Evolutionary conservation across 1,284 basidiomycete species (phyloP).

Genomic region (Neotropicomus parvogracilis): DNA sequence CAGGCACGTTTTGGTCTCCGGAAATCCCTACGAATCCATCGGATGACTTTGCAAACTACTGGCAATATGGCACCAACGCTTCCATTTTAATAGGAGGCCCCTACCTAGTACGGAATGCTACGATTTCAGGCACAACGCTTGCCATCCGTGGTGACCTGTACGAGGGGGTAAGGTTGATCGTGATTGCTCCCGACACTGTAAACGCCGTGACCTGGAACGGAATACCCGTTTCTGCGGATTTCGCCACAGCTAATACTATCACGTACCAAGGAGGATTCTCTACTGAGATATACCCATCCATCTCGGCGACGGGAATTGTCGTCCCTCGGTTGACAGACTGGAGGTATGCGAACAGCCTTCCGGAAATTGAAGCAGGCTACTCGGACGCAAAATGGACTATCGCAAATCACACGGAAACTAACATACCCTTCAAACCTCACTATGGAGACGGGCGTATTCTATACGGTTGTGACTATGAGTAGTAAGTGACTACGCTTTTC

Average conservation of each 20-base stretch:
- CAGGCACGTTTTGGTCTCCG: slow-evolving; percentile 56
- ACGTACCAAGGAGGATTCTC: slow-evolving; percentile 41
- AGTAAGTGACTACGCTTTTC: slow-evolving; percentile 45
- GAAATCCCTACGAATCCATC: slow-evolving; percentile 34
- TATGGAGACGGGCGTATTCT: slow-evolving; percentile 72
- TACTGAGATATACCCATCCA: slow-evolving; percentile 26
- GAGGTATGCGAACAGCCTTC: slow-evolving; percentile 69
- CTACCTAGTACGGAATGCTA: slow-evolving; percentile 52
- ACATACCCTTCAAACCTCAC: slow-evolving; percentile 60
- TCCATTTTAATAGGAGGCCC: slow-evolving; percentile 53
- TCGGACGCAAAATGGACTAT: slow-evolving; percentile 60
- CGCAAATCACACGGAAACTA: slow-evolving; percentile 68
- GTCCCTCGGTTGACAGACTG: slow-evolving; percentile 51
- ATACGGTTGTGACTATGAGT: slow-evolving; percentile 80
- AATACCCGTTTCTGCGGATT: slow-evolving; percentile 39
- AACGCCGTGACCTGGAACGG: slow-evolving; percentile 69
- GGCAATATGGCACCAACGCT: slow-evolving; percentile 50
- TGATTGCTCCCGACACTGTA: slow-evolving; percentile 48
- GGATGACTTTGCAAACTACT: slow-evolving; percentile 40
- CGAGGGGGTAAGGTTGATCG: slow-evolving; percentile 38
- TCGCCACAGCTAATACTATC: slow-evolving; percentile 28
- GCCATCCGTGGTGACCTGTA: slow-evolving; percentile 48
- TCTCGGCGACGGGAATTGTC: slow-evolving; percentile 15
- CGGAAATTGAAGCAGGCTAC: slow-evolving; percentile 56
- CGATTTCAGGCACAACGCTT: slow-evolving; percentile 39